A percentile compares a stretch with the other conserved stretches of the same genome.
phyloP scores from a whole-genome alignment of 2,329 filamentous ascomycete species.

The Fusarium bactridioides region DNA sequence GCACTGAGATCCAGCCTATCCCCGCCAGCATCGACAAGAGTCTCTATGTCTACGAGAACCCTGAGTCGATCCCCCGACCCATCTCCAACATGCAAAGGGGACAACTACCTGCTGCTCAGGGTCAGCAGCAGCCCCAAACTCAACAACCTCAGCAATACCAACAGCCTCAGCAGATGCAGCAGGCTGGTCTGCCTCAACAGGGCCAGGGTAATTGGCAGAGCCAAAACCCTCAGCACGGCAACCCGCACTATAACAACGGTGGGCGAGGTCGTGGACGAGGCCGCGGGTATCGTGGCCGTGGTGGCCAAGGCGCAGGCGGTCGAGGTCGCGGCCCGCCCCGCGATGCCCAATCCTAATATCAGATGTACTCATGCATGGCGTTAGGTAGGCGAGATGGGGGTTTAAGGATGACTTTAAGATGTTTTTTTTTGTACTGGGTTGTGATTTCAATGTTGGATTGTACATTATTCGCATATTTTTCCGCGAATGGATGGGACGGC shows the following conservation, averaged over 20 bases:
- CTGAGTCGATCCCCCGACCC: conserved; percentile 91
- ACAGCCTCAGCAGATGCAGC: conserved; percentile 42
- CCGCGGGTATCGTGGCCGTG: conserved; percentile 51
- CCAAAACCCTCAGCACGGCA: conserved; percentile 48
- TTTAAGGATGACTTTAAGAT: conserved; percentile 40
- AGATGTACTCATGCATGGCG: conserved; percentile 40
- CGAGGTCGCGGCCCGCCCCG: conserved; percentile 49
- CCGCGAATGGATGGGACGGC: conserved; percentile 49
- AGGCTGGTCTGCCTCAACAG: conserved; percentile 45
- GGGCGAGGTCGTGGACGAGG: conserved; percentile 51
- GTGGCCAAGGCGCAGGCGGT: conserved; percentile 46
- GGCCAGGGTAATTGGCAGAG: conserved; percentile 53
- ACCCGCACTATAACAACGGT: conserved; percentile 44
- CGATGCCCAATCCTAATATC: conserved; percentile 47
- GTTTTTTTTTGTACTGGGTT: conserved; percentile 42
- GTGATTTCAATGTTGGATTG: conserved; percentile 51
- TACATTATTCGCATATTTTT: conserved; percentile 52
- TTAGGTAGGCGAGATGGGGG: conserved; percentile 37
- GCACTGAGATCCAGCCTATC: conserved; percentile 98
- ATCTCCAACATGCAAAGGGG: conserved; percentile 58
- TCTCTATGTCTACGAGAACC: conserved; percentile 96
- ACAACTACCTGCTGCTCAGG: conserved; percentile 41
- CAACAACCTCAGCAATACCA: conserved; percentile 43
- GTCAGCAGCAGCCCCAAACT: conserved; percentile 41
- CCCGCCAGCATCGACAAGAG: conserved; percentile 95